phyloP scores from a whole-genome alignment of 345 rosid genomes.

The Schrenkiella parvula region DNA sequence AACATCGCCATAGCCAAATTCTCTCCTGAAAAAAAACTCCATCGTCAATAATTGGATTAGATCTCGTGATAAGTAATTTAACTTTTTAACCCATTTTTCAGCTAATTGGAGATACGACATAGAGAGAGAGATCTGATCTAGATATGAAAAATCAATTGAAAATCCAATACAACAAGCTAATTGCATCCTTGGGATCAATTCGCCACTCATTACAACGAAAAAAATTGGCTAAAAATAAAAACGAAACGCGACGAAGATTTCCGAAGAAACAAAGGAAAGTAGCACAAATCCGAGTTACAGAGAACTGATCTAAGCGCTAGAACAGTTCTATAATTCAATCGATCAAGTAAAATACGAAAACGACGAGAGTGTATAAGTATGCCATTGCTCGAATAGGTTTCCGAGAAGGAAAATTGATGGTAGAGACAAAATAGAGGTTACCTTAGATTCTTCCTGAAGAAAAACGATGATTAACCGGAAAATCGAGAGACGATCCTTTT shows the following conservation, averaged over 20 bases:
- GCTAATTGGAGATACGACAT: background rate
- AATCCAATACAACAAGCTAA: background rate
- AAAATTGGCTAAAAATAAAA: background rate
- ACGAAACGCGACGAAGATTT: conserved; percentile 4
- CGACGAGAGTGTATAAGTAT: background rate
- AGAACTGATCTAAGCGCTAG: conserved; percentile 16
- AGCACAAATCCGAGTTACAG: background rate
- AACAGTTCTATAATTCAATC: background rate
- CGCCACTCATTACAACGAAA: background rate
- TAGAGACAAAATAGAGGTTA: background rate
- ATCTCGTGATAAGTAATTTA: background rate
- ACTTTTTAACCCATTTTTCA: background rate
- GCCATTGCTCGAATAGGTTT: background rate
- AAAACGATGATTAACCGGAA: conserved; percentile 7
- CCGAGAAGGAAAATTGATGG: background rate
- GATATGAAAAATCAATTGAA: background rate
- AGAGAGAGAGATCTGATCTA: conserved; percentile 17
- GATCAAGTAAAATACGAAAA: background rate
- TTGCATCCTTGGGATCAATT: background rate
- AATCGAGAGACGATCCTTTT: background rate
- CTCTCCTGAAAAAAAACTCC: conserved; percentile 23
- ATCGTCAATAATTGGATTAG: background rate
- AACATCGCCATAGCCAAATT: conserved; percentile 45
- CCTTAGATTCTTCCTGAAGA: conserved; percentile 1
- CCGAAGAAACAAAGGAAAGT: background rate